Evolutionary conservation across 306 rosid species (phyloP).

Genomic region (Prunus davidiana): DNA sequence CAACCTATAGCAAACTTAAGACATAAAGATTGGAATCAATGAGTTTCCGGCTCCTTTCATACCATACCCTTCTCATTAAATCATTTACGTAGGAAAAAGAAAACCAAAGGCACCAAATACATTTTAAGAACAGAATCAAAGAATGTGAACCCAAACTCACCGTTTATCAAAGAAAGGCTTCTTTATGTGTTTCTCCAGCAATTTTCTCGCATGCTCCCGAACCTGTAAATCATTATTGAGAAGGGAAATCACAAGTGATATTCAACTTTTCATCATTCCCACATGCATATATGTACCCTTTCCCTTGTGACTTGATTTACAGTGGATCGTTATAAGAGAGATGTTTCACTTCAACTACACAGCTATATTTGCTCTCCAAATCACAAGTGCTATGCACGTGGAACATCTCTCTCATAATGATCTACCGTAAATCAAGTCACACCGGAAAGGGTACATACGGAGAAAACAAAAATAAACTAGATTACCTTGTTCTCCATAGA

Average conservation of each 20-base stretch:
- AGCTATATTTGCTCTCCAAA: background rate
- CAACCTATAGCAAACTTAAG: background rate
- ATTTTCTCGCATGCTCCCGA: conserved; percentile 91
- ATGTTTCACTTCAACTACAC: no score
- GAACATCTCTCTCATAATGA: background rate
- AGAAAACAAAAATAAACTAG: conserved; percentile 13
- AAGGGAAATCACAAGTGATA: background rate
- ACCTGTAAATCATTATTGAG: conserved; percentile 44
- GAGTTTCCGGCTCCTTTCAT: background rate
- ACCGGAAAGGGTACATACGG: background rate
- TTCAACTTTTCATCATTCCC: background rate
- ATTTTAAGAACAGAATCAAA: background rate
- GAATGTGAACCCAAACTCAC: conserved; percentile 38
- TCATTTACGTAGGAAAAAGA: background rate
- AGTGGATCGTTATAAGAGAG: background rate
- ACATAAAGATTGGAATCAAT: background rate
- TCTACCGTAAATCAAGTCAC: background rate
- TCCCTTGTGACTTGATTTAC: background rate
- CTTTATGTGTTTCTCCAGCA: conserved; percentile 72
- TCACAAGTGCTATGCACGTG: background rate
- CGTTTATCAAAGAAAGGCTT: conserved; percentile 81
- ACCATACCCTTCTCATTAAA: background rate
- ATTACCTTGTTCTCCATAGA: conserved; percentile 93
- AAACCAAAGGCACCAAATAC: background rate
- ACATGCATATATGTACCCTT: background rate